A percentile compares a stretch with the other conserved stretches of the same genome.
phyloP scores from a whole-genome alignment of 805 yeast genomes.

The Kazachstania bromeliacearum region DNA sequence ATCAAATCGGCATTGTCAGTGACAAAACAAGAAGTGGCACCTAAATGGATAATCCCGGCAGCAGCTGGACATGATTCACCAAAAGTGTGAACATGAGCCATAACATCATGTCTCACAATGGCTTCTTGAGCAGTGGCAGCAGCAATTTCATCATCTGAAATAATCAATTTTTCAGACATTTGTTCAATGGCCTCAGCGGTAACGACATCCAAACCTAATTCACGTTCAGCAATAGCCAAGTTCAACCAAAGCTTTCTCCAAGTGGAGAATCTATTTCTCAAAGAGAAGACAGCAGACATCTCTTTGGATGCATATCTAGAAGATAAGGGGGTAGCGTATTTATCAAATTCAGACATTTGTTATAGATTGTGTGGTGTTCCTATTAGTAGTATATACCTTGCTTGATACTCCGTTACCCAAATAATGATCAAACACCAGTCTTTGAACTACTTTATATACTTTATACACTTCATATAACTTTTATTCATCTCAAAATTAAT shows the following conservation, averaged over 20 bases:
- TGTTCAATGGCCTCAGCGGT: slow-evolving; percentile 87
- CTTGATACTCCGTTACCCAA: too few relatives aligned
- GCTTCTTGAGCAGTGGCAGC: slow-evolving; percentile 91
- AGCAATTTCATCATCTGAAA: slow-evolving; percentile 88
- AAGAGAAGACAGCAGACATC: slow-evolving; percentile 87
- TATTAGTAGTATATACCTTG: too few relatives aligned
- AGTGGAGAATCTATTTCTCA: slow-evolving; percentile 89
- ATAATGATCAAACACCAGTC: too few relatives aligned
- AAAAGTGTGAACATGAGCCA: slow-evolving; percentile 97
- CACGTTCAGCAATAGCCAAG: slow-evolving; percentile 90
- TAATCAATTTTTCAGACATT: slow-evolving; percentile 65
- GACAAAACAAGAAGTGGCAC: slow-evolving; percentile 96
- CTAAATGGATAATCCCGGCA: slow-evolving; percentile 94
- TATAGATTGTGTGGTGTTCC: background rate
- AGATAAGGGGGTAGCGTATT: slow-evolving; percentile 86
- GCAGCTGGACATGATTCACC: slow-evolving; percentile 92
- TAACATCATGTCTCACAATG: slow-evolving; percentile 96
- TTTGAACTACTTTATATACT: too few relatives aligned
- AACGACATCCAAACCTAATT: slow-evolving; percentile 75
- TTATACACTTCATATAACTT: too few relatives aligned
- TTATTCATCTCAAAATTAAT: too few relatives aligned
- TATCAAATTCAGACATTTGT: slow-evolving; percentile 41
- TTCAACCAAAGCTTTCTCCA: slow-evolving; percentile 98
- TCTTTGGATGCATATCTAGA: slow-evolving; percentile 97
- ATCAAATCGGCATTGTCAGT: slow-evolving; percentile 97